Evolutionary conservation across 768 basidiomycete genomes (phyloP), one percentile per base, ranked within the genome.

Genomic region (Lactarius deliciosus): DNA sequence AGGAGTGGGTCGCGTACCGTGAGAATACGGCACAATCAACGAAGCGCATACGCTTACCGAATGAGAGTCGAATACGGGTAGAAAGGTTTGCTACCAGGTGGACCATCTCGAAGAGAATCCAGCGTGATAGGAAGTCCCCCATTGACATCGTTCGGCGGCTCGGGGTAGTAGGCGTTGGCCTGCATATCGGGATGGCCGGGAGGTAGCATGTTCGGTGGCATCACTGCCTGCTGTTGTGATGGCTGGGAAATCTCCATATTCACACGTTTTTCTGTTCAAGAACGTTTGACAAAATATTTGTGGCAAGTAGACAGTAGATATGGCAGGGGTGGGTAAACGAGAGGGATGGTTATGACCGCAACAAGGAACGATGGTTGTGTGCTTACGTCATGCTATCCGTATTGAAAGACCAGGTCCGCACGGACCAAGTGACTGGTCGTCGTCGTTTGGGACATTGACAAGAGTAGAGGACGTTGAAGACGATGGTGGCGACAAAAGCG

Each of bases 21-120:
- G 65, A 55, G 68, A 45, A 58, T 20, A 47, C 32, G 28, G n/a
- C 43, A 32, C 28, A 16, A 41, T 50, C 60, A 56, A 57, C 60
- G 60, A 45, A 66, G 63, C 22, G 20, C 25, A 45, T 59, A 64
- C 65, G 82, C 88, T 64, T 75, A 92, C 92, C 92, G 86, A 73
- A 94, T 94, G 62, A 94, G 85, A 40, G 92, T 94, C 3, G 92
- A 94, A 74, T 94, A 94, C 2, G 92, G 92, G 73, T 94, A 94
- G 73, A 94, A 93, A 7, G 92, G 92, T 76, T 94, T 94, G 75
- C 86, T 91, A 57, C 92, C 92, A 8, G 92, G 91, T 2, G 92
- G 92, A 0, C 92, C 91, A 74, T 94, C 92, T 61, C 92, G 83
- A 64, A 94, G 81, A 3, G 92, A 93, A 76, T 92, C 91, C 30